phyloP scores from a whole-genome alignment of 2,329 filamentous ascomycete genomes.

The Nothopassalora personata region DNA sequence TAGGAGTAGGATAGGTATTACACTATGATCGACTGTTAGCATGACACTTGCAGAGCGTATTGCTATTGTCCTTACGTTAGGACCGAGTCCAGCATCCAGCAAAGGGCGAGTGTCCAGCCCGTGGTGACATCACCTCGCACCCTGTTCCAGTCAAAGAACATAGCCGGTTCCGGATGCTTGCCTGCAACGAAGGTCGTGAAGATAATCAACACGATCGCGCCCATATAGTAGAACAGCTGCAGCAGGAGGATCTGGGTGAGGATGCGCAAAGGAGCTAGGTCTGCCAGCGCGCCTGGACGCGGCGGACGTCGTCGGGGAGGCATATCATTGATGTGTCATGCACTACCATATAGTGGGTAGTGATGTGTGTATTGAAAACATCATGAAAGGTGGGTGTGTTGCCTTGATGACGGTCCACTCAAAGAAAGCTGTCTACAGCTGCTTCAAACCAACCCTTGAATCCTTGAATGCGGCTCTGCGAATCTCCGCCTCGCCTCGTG shows the following conservation, averaged over 20 bases:
- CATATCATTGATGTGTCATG: conserved; percentile 33
- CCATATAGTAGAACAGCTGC: conserved; percentile 60
- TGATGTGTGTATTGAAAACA: conserved; percentile 1
- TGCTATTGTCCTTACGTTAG: conserved; percentile 51
- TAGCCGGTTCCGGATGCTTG: conserved; percentile 51
- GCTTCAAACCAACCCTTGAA: background rate
- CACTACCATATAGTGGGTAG: background rate
- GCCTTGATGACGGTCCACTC: background rate
- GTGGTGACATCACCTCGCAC: conserved; percentile 63
- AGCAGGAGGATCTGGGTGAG: conserved; percentile 61
- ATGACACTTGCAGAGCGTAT: background rate
- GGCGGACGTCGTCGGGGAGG: conserved; percentile 56
- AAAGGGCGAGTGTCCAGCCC: conserved; percentile 63
- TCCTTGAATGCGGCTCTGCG: background rate
- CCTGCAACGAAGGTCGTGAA: conserved; percentile 65
- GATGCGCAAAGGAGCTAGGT: conserved; percentile 63
- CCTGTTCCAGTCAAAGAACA: conserved; percentile 60
- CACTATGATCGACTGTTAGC: conserved; percentile 47
- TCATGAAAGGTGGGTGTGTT: background rate
- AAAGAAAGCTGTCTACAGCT: background rate
- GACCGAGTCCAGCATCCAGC: conserved; percentile 62
- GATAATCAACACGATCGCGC: conserved; percentile 57
- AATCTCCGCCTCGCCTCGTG: background rate
- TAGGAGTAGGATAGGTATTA: conserved; percentile 75
- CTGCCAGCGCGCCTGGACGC: conserved; percentile 59